These are phyloP conservation scores for Ascochyta clinopodiicola DNA, from an alignment of 2,329 filamentous ascomycete genomes.

Conservation along the genomic window DNA sequence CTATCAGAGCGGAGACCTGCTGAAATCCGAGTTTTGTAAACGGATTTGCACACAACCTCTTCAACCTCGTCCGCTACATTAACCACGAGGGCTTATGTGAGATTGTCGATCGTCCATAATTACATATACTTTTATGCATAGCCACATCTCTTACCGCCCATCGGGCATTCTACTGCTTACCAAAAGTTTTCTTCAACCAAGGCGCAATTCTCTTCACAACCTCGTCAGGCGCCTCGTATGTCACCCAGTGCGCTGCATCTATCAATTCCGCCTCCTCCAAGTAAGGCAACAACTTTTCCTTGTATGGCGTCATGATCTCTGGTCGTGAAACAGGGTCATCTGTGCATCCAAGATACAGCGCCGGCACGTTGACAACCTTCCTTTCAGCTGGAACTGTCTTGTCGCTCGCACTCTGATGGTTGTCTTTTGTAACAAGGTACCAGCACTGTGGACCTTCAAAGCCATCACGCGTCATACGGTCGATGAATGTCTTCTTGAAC, in stretches of 20 bases:
- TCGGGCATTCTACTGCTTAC: not conserved
- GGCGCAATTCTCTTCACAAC: slow-evolving; percentile 22
- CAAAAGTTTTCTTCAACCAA: slow-evolving; percentile 29
- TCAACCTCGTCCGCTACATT: not conserved
- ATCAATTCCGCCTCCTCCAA: slow-evolving; percentile 41
- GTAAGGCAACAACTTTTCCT: slow-evolving; percentile 38
- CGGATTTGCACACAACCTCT: not conserved
- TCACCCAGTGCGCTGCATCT: slow-evolving; percentile 46
- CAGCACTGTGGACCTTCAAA: slow-evolving; percentile 48
- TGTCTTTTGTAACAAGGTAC: slow-evolving; percentile 40
- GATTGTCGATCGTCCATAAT: too few relatives aligned
- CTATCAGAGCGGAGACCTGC: not conserved
- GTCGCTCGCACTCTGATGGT: slow-evolving; percentile 38
- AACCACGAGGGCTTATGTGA: too few relatives aligned
- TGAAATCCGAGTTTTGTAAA: not conserved
- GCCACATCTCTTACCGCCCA: not conserved
- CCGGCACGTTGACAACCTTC: slow-evolving; percentile 44
- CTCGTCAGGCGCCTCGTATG: slow-evolving; percentile 47
- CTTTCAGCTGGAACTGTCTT: slow-evolving; percentile 29
- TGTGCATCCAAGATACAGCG: slow-evolving; percentile 45
- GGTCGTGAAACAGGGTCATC: slow-evolving; percentile 46
- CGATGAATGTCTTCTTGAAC: slow-evolving; percentile 46
- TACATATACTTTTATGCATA: too few relatives aligned
- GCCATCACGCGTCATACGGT: slow-evolving; percentile 41
- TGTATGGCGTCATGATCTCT: slow-evolving; percentile 35